Evolutionary conservation across 2,329 filamentous ascomycete species (phyloP).

Genomic region (Pezizomycotina sp.): DNA sequence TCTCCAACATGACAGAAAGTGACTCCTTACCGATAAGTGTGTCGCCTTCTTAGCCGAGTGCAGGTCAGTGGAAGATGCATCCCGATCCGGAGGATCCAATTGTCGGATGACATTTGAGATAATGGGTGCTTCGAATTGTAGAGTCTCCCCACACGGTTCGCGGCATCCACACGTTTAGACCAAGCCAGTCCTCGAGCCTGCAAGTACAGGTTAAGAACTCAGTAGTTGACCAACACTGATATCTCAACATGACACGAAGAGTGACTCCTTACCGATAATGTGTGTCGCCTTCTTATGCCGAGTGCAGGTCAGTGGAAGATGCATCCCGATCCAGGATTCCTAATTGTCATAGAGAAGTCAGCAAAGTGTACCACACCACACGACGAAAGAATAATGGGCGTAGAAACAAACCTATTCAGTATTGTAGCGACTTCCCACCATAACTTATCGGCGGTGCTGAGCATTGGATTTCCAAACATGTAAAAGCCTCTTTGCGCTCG

Average conservation of each 20-base stretch:
- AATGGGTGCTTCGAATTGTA: constrained; percentile 40
- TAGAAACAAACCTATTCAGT: constrained; percentile 26
- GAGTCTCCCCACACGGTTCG: constrained; percentile 31
- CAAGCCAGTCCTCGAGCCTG: constrained; percentile 37
- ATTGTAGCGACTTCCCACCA: constrained; percentile 38
- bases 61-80: constrained; percentile 48
- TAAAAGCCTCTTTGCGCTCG: constrained; percentile 67
- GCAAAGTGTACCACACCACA: constrained; percentile 10
- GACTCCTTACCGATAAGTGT: constrained; percentile 33
- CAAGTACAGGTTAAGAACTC: constrained; percentile 11
- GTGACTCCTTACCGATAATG: constrained; percentile 33
- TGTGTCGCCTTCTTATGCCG: constrained; percentile 40
- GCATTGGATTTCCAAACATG: constrained; percentile 59
- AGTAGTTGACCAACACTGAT: background rate
- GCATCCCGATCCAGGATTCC: constrained; percentile 32
- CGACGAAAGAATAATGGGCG: background rate
- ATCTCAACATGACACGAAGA: background rate
- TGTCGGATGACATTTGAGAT: constrained; percentile 36
- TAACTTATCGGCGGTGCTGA: constrained; percentile 33
- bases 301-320: constrained; percentile 46
- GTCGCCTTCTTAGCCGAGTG: constrained; percentile 36
- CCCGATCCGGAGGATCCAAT: constrained; percentile 32
- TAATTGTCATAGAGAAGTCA: constrained; percentile 33
- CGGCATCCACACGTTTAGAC: constrained; percentile 38
- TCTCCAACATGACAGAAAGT: background rate